phyloP scores from a whole-genome alignment of 768 basidiomycete genomes.

The Coprinellus aureogranulatus region DNA sequence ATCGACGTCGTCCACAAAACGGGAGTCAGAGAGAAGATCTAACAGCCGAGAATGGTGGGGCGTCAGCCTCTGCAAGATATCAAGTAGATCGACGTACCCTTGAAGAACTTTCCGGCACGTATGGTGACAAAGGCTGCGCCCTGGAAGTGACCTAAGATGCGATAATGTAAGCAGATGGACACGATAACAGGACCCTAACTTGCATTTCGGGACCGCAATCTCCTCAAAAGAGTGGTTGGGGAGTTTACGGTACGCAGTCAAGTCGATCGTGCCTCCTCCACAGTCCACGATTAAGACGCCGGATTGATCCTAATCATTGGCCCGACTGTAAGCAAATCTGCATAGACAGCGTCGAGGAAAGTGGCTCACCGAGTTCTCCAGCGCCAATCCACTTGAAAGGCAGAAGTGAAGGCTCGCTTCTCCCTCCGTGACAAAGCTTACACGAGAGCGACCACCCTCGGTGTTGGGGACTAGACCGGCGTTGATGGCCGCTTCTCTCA shows the following conservation, averaged over 20 bases:
- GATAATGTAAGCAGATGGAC: too few relatives aligned
- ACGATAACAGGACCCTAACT: background rate
- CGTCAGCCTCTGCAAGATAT: slow-evolving; percentile 16
- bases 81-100: slow-evolving; percentile 26
- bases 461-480: slow-evolving; percentile 42
- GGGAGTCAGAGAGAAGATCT: slow-evolving; percentile 15
- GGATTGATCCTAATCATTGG: slow-evolving; percentile 29
- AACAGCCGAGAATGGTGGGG: slow-evolving; percentile 42
- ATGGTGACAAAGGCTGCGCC: slow-evolving; percentile 46
- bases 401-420: slow-evolving; percentile 56
- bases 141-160: slow-evolving; percentile 35
- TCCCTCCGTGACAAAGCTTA: slow-evolving; percentile 52
- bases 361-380: background rate
- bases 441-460: slow-evolving; percentile 28
- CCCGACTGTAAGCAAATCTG: background rate
- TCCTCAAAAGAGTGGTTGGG: slow-evolving; percentile 31
- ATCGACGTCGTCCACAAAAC: too few relatives aligned
- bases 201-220: slow-evolving; percentile 39
- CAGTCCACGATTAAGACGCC: slow-evolving; percentile 56
- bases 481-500: slow-evolving; percentile 43
- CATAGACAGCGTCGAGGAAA: background rate
- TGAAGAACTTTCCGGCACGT: slow-evolving; percentile 32
- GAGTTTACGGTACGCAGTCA: slow-evolving; percentile 38
- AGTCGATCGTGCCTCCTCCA: slow-evolving; percentile 59
- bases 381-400: slow-evolving; percentile 9